Base-by-base conservation (phyloP, 2,329 filamentous ascomycete genomes). In the Huntiella abstrusa region DNA sequence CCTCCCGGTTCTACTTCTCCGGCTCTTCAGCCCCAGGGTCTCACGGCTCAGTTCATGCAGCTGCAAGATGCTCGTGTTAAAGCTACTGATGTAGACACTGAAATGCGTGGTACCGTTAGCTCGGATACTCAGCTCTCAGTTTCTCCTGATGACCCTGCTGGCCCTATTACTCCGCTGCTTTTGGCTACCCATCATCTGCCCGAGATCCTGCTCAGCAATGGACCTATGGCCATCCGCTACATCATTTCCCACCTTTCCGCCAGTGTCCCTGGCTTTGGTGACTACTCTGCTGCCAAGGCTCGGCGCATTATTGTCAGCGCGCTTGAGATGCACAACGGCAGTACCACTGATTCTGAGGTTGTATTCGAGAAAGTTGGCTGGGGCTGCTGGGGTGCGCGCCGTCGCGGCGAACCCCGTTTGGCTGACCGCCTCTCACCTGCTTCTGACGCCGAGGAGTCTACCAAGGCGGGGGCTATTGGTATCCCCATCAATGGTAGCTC, bases 1-100 rank as follows among this genome's bases (percentile, higher is more conserved):
- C 88, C 88, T 59, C 88, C 88, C 51, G 92, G 88, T 68, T 95
- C 87, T 63, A 86, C 95, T 60, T 95, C 87, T 51, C 88, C 88
- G 42, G 80, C 76, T 55, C 71, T 95, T 54, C 78, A 81, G 55
- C 83, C 87, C 50, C 83, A 88, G 56, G 81, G 80, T 56, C 75
- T 82, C 59, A 82, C 80, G 61, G 71, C 75, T 52, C 78, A 78
- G 59, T 68, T 76, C 54, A 71, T 75, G 52, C 78, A 78, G 59
- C 68, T 76, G 53, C 70, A 71, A 58, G 70, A 68, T 61, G 69
- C 32, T 69, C 53, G 68, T 59, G 68, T 76, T 57, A 74, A 77
- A 53, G 67, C 70, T 56, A 73, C 87, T 61, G 85, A 92, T 60
- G 91, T 85, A 52, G 86, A 95, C 60, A 72, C 92, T 56, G 87